Evolutionary conservation across 2,329 filamentous ascomycete genomes (phyloP).

Genomic region (Pseudogymnoascus sp.): DNA sequence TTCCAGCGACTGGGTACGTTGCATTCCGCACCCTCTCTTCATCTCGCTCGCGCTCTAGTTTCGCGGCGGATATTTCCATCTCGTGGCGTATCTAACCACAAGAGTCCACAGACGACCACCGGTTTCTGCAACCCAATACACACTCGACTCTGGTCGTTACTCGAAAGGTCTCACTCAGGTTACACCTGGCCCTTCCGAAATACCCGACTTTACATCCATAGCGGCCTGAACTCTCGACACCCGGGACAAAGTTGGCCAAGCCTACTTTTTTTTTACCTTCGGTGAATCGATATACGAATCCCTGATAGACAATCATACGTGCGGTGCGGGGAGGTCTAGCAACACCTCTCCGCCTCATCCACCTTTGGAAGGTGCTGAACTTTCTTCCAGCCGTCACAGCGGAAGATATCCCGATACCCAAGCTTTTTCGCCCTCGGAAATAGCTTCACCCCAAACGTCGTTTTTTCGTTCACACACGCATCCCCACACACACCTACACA

Average conservation of each 20-base stretch:
- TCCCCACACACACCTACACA: slow-evolving; percentile 13
- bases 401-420: slow-evolving; percentile 3
- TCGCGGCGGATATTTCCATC: not conserved
- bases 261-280: not conserved
- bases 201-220: not conserved
- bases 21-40: not conserved
- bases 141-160: not conserved
- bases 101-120: not conserved
- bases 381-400: slow-evolving; percentile 13
- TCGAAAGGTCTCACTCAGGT: not conserved
- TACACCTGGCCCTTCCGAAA: not conserved
- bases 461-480: not conserved
- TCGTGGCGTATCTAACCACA: not conserved
- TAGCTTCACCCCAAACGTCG: not conserved
- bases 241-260: slow-evolving; percentile 8
- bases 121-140: not conserved
- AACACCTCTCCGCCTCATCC: slow-evolving; percentile 32
- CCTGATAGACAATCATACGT: not conserved
- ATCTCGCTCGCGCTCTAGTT: not conserved
- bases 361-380: slow-evolving; percentile 24
- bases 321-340: slow-evolving; percentile 30
- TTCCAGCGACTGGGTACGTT: not conserved
- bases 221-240: not conserved
- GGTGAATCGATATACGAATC: not conserved
- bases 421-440: not conserved